phyloP scores from a whole-genome alignment of 2,329 filamentous ascomycete species.

The Talaromyces piceae region DNA sequence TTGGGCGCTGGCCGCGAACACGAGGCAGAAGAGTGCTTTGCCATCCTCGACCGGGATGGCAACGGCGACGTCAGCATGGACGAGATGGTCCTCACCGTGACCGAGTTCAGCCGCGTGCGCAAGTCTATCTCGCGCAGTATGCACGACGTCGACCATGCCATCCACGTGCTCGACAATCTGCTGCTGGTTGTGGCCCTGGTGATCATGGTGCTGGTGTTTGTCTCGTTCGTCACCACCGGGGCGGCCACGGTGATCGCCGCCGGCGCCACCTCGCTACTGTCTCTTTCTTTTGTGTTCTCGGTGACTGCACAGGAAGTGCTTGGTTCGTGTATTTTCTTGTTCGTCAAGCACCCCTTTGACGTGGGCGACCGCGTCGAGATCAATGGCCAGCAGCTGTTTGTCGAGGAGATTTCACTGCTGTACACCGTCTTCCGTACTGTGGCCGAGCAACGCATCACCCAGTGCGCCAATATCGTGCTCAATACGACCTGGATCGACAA shows the following conservation, averaged over 20 bases:
- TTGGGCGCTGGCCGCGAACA: constrained; percentile 65
- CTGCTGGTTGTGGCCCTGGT: constrained; percentile 74
- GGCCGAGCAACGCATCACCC: constrained; percentile 67
- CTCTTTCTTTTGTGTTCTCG: constrained; percentile 93
- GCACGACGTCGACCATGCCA: constrained; percentile 94
- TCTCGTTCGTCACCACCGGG: constrained; percentile 80
- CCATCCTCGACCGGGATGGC: constrained; percentile 70
- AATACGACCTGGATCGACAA: constrained; percentile 97
- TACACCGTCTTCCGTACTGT: constrained; percentile 88
- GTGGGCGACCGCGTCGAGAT: constrained; percentile 93
- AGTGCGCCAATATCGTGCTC: constrained; percentile 85
- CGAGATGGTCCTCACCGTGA: constrained; percentile 84
- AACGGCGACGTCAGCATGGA: constrained; percentile 94
- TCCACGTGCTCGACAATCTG: constrained; percentile 81
- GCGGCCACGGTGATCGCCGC: constrained; percentile 82
- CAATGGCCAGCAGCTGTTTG: constrained; percentile 58
- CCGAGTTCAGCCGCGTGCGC: constrained; percentile 75
- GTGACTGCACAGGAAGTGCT: constrained; percentile 88
- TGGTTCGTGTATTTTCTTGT: constrained; percentile 97
- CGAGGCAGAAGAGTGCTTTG: constrained; percentile 82
- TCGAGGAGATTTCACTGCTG: constrained; percentile 89
- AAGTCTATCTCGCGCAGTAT: constrained; percentile 88
- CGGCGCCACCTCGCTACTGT: constrained; percentile 84
- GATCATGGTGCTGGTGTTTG: constrained; percentile 75
- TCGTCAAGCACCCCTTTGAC: constrained; percentile 97